Evolutionary conservation across 2,329 filamentous ascomycete species (phyloP).

Genomic region (Metarhizium anisopliae): DNA sequence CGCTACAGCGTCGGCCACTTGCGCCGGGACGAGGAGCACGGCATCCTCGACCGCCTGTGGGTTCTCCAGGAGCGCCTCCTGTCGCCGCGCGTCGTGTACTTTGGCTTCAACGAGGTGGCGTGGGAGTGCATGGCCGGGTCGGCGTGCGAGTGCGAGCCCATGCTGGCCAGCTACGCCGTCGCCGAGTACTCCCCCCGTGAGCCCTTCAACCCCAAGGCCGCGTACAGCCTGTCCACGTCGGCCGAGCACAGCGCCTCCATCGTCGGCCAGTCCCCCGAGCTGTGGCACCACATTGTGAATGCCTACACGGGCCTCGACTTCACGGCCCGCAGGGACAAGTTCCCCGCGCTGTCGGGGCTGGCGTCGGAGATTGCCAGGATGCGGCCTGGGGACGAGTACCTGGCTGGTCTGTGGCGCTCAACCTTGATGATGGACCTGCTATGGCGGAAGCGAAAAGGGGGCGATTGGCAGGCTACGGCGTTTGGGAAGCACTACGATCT

Average conservation of each 20-base stretch:
- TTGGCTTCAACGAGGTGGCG: neutral
- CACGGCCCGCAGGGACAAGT: neutral
- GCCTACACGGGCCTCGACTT: neutral
- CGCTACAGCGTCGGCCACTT: neutral
- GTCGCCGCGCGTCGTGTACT: neutral
- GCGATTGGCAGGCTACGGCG: neutral
- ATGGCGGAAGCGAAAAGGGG: neutral
- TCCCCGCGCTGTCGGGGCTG: neutral
- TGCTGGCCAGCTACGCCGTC: neutral
- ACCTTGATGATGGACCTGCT: neutral
- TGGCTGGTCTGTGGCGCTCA: neutral
- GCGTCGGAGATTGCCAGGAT: neutral
- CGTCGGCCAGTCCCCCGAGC: neutral
- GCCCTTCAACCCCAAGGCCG: neutral
- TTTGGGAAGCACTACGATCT: neutral
- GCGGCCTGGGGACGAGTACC: neutral
- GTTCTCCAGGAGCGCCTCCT: neutral
- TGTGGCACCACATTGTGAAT: conserved; percentile 1
- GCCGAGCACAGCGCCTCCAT: neutral
- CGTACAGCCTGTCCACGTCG: neutral
- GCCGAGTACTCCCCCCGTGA: neutral
- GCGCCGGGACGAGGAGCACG: neutral
- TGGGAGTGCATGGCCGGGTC: neutral
- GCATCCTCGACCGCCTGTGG: neutral
- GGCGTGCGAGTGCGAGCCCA: neutral